Conservation (phyloP, 371 early-diverging fungal genomes). For the Amoeboaphelidium protococcarum region DNA sequence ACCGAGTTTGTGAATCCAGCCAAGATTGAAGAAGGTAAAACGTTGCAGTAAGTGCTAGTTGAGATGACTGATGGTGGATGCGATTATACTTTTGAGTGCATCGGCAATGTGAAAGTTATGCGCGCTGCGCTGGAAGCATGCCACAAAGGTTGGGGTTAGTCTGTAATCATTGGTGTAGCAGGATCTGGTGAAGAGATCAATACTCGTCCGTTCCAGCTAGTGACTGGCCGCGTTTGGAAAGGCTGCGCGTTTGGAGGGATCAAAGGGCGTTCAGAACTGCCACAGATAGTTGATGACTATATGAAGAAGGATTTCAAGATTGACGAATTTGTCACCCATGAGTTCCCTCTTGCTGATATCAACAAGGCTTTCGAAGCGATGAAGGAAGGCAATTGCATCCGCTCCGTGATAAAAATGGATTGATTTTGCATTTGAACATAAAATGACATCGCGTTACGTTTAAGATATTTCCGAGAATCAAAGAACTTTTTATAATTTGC, state of each 20-base stretch:
- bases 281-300: slow-evolving; percentile 60
- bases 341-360: slow-evolving; percentile 43
- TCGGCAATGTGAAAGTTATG: slow-evolving; percentile 38
- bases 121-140: slow-evolving; percentile 67
- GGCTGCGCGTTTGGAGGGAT: slow-evolving; percentile 90
- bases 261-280: slow-evolving; percentile 75
- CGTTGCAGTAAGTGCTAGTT: slow-evolving; percentile 56
- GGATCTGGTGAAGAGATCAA: slow-evolving; percentile 64
- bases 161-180: slow-evolving; percentile 72
- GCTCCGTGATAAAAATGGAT: not conserved
- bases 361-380: slow-evolving; percentile 77
- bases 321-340: slow-evolving; percentile 55
- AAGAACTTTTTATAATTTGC: too few relatives aligned
- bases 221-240: slow-evolving; percentile 73
- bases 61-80: slow-evolving; percentile 80
- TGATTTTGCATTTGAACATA: too few relatives aligned
- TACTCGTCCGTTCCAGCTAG: slow-evolving; percentile 82
- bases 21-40: slow-evolving; percentile 27
- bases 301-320: slow-evolving; percentile 52
- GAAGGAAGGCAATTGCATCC: slow-evolving; percentile 29
- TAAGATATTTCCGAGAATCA: too few relatives aligned
- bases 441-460: too few relatives aligned
- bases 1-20: slow-evolving; percentile 77
- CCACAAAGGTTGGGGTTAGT: slow-evolving; percentile 70
- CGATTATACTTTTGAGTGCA: slow-evolving; percentile 86